Base-by-base conservation (phyloP, 148 eudicot genomes). In the Limonium bicolor region DNA sequence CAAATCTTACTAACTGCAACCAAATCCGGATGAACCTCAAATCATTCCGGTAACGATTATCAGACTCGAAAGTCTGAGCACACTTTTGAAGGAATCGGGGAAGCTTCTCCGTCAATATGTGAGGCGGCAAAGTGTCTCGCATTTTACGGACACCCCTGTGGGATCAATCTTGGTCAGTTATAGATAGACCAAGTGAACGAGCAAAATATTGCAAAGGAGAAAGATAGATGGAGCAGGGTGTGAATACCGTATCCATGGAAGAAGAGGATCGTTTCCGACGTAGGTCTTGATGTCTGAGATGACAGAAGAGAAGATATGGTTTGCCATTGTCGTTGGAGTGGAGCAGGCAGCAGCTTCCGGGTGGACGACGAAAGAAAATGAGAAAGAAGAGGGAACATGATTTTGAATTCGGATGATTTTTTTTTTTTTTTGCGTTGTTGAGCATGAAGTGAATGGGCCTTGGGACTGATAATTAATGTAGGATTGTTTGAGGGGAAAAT, bases 21-120 rank as follows among this genome's bases (percentile, higher is more conserved):
- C 97, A 88, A 41, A 88, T 68, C 15, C 86, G 92, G 55, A 88
- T 53, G 58, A 72, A 88, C 0, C 94, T 86, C 49, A 77, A 27
- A 31, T 88, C 97, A 20, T 88, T 83, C 2, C 66, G 41, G 49
- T 88, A 88, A 0, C 84, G 76, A 0, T 71, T 76, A 56, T 83
- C 86, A n/a, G 65, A 54, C 15, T 76, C 56, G 60, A 88, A 88
- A 28, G 77, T 53, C 65, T 83, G 84, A 6, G 81, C 70, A 34
- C 97, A 88, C 50, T 83, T 83, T 54, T 88, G 97, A 25, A 88
- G 97, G 50, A 88, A 88, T 1, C 92, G 73, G 28, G 97, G 97
- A 31, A 88, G 83, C 66, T 88, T 88, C 60, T 80, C 79, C 32
- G 54, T 62, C 29, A 88, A 77, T 10, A 83, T 58, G 41, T 72